A percentile compares a stretch with the other conserved stretches of the same genome.
Evolutionary conservation across 331 rosid species (phyloP).

Genomic region (Telfairia occidentalis): DNA sequence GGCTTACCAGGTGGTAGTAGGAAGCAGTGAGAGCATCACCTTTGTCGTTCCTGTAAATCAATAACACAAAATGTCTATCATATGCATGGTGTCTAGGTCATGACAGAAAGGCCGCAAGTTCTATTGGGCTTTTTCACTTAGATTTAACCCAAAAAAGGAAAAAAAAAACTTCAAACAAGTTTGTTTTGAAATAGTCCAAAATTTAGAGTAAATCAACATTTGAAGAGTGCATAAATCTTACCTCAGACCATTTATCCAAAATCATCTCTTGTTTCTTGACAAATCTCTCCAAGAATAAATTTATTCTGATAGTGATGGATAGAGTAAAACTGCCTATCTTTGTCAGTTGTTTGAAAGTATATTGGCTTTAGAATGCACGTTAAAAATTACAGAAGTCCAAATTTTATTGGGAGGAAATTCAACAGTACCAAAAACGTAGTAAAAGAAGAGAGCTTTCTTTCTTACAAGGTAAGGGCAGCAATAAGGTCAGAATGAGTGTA

Average conservation of each 20-base stretch:
- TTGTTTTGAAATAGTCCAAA: background rate
- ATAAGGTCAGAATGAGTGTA: slow-evolving; percentile 59
- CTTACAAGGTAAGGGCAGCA: slow-evolving; percentile 84
- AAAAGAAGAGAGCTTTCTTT: background rate
- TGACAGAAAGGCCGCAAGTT: background rate
- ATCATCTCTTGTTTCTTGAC: background rate
- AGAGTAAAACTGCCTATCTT: background rate
- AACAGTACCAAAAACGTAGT: background rate
- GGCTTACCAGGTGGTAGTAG: slow-evolving; percentile 70
- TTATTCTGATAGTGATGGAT: background rate
- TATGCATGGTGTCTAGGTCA: background rate
- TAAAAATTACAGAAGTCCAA: background rate
- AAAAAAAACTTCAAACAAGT: too few species aligned
- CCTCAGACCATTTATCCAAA: too few species aligned
- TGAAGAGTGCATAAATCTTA: background rate
- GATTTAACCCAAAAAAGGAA: too few species aligned
- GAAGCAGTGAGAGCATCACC: slow-evolving; percentile 68
- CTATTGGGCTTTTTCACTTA: too few species aligned
- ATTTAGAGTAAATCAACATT: background rate
- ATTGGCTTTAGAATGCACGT: background rate
- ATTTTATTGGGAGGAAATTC: background rate
- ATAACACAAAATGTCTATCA: background rate
- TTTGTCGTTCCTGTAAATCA: slow-evolving; percentile 58
- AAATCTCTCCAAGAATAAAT: background rate
- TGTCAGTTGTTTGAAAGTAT: background rate